Evolutionary conservation across 192 early-diverging fungal genomes (phyloP), one percentile per base, ranked within the genome.

Genomic region (Haplosporangium gracile): DNA sequence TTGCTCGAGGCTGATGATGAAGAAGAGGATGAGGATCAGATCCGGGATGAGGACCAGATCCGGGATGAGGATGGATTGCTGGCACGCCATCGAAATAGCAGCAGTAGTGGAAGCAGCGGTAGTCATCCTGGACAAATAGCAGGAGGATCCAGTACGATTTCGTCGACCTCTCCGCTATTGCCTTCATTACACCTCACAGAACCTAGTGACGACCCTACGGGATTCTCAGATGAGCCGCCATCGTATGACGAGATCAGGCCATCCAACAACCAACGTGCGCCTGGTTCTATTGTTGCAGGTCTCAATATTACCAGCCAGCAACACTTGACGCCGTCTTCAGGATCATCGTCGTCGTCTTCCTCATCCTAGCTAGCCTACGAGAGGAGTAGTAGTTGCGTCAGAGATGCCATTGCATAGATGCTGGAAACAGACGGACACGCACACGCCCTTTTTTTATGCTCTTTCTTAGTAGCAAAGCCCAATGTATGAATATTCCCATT

Each of bases 1-100:
- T 75, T 86, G 74, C 47, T 86, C 15, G 84, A 86, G 65, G 84
- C 32, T 68, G 84, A 86, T 51, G 83, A 85, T n/a, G 84, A 86
- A 2, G 75, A 77, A 26, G 76, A 82, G 11, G 75, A 85, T 5
- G 82, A n/a, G n/a, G n/a, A n/a, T n/a, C n/a, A n/a, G n/a, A n/a
- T n/a, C n/a, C n/a, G n/a, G n/a, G n/a, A 83, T 15, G 82, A 80
- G 43, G 63, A 80, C 49, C 78, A 68, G 49, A 72, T 73, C 2
- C 68, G 83, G 32, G 83, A 86, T 70, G 84, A 86, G 29, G 84
- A 86, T 63, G 84, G 84, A 18, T 76, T 86, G 4, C 65, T 86
- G 53, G 75, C 79, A 5, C 69, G 38, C 24, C 84, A 86, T 42
- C 75, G 73, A 18, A 79, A 40, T 20, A 81, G 51, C 39, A 81